Conservation (phyloP, 2,329 filamentous ascomycete genomes). For the Rhinocladiella similis region DNA sequence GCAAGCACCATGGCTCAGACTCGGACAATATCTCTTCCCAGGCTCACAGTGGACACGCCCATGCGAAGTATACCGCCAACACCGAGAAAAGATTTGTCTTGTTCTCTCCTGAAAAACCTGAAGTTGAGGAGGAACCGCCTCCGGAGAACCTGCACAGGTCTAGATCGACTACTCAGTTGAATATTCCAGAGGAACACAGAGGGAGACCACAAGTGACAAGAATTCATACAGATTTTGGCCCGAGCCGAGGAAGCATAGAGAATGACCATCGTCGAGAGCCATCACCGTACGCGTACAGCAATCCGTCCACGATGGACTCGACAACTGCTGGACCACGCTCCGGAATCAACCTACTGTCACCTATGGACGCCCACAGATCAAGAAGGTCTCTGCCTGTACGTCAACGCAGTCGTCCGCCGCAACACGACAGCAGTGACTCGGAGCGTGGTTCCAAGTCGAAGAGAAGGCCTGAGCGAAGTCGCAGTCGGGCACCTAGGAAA, state of each 20-base stretch:
- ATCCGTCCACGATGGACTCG: background rate
- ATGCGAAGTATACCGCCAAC: slow-evolving; percentile 4
- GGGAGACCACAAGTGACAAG: slow-evolving; percentile 27
- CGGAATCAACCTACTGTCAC: slow-evolving; percentile 15
- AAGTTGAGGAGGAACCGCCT: slow-evolving; percentile 1
- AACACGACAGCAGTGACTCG: slow-evolving; percentile 20
- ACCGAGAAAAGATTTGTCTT: slow-evolving; percentile 23
- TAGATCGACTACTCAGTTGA: slow-evolving; percentile 21
- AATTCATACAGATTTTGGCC: slow-evolving; percentile 26
- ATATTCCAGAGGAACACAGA: slow-evolving; percentile 3
- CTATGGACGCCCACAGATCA: slow-evolving; percentile 16
- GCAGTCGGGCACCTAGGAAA: slow-evolving; percentile 14
- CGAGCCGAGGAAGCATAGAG: slow-evolving; percentile 16
- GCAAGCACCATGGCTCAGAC: background rate
- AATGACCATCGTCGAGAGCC: slow-evolving; percentile 21
- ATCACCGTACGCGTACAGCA: slow-evolving; percentile 26
- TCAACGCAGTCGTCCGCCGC: background rate
- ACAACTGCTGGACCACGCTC: slow-evolving; percentile 2
- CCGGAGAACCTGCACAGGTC: slow-evolving; percentile 17
- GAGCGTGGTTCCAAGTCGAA: slow-evolving; percentile 16
- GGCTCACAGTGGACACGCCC: background rate
- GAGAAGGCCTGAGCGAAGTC: slow-evolving; percentile 16
- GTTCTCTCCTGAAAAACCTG: slow-evolving; percentile 7
- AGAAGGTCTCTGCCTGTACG: slow-evolving; percentile 18
- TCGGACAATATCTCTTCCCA: slow-evolving; percentile 6